These are phyloP conservation scores for Botrytis paeoniae DNA, from an alignment of 2,329 filamentous ascomycete species.

Conservation along the genomic window DNA sequence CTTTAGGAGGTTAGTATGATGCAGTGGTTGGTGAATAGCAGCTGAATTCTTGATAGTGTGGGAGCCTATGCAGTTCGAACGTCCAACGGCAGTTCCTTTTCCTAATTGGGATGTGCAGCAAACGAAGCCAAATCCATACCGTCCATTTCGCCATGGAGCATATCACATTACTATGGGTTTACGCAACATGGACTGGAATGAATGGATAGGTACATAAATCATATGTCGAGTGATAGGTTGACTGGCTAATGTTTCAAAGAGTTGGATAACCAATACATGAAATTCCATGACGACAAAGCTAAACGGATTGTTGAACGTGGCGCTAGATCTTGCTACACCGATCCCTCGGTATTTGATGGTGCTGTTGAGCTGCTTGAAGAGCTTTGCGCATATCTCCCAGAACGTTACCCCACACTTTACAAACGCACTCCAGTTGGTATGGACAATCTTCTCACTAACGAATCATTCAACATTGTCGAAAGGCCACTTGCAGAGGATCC, in stretches of 20 bases:
- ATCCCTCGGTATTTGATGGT: conserved; percentile 66
- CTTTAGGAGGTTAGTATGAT: conserved; percentile 31
- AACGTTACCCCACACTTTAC: conserved; percentile 73
- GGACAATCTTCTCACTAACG: conserved; percentile 67
- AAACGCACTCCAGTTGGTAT: conserved; percentile 61
- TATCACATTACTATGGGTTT: conserved; percentile 40
- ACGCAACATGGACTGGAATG: conserved; percentile 38
- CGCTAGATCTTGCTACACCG: conserved; percentile 63
- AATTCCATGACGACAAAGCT: conserved; percentile 70
- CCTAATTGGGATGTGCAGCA: conserved; percentile 36
- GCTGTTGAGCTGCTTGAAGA: conserved; percentile 76
- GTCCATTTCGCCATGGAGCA: conserved; percentile 37
- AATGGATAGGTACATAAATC: conserved; percentile 37
- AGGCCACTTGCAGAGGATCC: conserved; percentile 70
- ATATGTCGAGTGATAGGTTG: not conserved
- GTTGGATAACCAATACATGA: conserved; percentile 74
- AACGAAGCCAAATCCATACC: conserved; percentile 37
- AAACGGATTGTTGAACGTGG: conserved; percentile 65
- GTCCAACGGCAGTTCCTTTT: conserved; percentile 33
- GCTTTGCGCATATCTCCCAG: conserved; percentile 65
- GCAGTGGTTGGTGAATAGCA: not conserved
- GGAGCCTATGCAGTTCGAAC: conserved; percentile 36
- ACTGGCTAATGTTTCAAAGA: conserved; percentile 45
- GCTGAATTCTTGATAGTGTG: conserved; percentile 33
- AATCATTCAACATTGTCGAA: conserved; percentile 65